Base-by-base conservation (phyloP, 202 grass and related monocot species). In the Carex arenaria region DNA sequence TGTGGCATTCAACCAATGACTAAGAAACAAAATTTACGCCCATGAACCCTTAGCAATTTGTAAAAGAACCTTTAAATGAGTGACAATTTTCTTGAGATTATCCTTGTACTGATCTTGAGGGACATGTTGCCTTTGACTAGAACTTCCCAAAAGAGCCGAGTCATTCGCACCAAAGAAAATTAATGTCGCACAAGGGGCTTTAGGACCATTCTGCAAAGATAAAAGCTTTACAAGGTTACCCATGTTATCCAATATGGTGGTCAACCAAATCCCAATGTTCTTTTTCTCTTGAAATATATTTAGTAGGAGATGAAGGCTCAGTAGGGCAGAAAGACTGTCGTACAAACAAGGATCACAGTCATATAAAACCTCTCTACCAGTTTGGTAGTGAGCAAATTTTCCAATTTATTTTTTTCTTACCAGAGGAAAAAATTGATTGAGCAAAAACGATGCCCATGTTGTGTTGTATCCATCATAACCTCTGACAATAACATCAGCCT, bases 91-190 rank as follows among this genome's bases (percentile, higher is more conserved):
- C 77, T 56, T 89, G 28, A 98, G 86, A 81, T 98, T 98, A 8
- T 98, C 86, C 80, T 63, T 98, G 84, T 95, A 98, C 82, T 98
- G 89, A 64, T 79, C 85, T 77, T 95, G 60, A 45, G 90, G 92
- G 9, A 98, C 92, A 86, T 95, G 89, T 14, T 94, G 92, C 19
- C 90, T 70, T 80, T 91, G 82, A 43, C 86, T 69, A 57, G 87
- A 89, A 63, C 86, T 83, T 85, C 85, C 92, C 38, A 82, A 78
- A 30, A 98, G 83, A 43, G 95, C 90, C 1, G 92, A 91, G 55
- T 98, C 95, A 85, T 95, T 95, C 17, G 95, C 89, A 20, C 95
- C 92, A 62, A 98, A 98, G 87, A 94, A 98, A 67, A 98, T 84
- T 23, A 93, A 91, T 57, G 91, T 85, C 2, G 85, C 89, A 64